A percentile compares a stretch with the other conserved stretches of the same genome.
phyloP scores from a whole-genome alignment of 179 eudicot genomes.

The Corrigiola litoralis region DNA sequence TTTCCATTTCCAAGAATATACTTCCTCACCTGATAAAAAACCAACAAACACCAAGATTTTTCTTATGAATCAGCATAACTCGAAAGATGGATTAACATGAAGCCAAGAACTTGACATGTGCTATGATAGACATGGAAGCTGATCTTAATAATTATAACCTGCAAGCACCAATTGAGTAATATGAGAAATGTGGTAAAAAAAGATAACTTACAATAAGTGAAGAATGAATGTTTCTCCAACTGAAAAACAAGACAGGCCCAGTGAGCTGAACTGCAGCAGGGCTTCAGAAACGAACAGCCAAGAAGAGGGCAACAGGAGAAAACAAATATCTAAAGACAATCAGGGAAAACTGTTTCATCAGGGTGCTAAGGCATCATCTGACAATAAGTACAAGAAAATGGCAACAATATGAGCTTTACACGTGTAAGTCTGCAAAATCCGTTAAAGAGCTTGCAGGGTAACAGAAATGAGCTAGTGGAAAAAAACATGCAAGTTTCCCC shows the following conservation, averaged over 20 bases:
- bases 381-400: constrained; percentile 26
- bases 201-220: constrained; percentile 19
- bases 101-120: neutral
- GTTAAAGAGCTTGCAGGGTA: constrained; percentile 29
- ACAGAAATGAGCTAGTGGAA: constrained; percentile 27
- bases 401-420: constrained; percentile 33
- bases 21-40: constrained; percentile 4
- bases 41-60: neutral
- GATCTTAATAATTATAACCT: neutral
- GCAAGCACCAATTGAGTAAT: neutral
- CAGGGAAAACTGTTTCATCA: constrained; percentile 4
- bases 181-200: neutral
- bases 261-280: neutral
- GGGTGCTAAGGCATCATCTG: constrained; percentile 8
- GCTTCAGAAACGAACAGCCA: constrained; percentile 9
- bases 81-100: neutral
- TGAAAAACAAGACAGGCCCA: neutral
- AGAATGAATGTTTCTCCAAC: constrained; percentile 6
- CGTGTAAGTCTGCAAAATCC: constrained; percentile 41
- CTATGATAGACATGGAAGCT: neutral
- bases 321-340: constrained; percentile 3
- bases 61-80: constrained; percentile 1
- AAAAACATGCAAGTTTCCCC: constrained; percentile 33
- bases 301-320: neutral
- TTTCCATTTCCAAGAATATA: constrained; percentile 48